Conservation (phyloP, 2,329 filamentous ascomycete species). For the Fusarium temperatum region DNA sequence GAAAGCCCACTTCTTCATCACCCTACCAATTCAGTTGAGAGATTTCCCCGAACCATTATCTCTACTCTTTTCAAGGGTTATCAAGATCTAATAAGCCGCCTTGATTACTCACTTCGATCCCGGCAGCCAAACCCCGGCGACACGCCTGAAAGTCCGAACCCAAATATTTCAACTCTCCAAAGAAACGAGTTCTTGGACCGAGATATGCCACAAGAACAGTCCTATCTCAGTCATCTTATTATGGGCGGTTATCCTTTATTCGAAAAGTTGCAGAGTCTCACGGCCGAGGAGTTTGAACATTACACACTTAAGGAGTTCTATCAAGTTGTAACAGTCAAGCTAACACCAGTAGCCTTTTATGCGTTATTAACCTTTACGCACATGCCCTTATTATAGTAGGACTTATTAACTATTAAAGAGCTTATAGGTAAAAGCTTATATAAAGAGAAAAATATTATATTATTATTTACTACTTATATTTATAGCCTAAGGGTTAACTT, state of each 20-base stretch:
- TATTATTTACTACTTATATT: too few relatives aligned
- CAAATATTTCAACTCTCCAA: background rate
- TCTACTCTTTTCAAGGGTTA: too few relatives aligned
- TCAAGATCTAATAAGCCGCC: background rate
- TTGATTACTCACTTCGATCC: background rate
- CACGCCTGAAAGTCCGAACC: background rate
- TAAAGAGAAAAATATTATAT: too few relatives aligned
- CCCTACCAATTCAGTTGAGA: too few relatives aligned
- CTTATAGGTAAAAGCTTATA: too few relatives aligned
- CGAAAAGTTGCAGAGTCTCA: background rate
- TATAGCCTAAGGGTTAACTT: too few relatives aligned
- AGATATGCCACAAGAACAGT: accelerated
- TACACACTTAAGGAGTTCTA: background rate
- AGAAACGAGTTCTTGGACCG: background rate
- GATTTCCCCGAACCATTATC: too few relatives aligned
- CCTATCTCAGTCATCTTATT: accelerated
- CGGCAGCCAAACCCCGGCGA: background rate
- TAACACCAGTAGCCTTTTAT: too few relatives aligned
- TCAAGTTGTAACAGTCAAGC: background rate
- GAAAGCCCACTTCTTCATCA: background rate
- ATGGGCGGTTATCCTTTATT: background rate
- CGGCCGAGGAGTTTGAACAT: background rate
- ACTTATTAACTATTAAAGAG: too few relatives aligned
- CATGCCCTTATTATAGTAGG: too few relatives aligned
- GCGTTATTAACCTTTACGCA: too few relatives aligned